Evolutionary conservation across 192 early-diverging fungal genomes (phyloP).

Genomic region (Coemansia sp.): DNA sequence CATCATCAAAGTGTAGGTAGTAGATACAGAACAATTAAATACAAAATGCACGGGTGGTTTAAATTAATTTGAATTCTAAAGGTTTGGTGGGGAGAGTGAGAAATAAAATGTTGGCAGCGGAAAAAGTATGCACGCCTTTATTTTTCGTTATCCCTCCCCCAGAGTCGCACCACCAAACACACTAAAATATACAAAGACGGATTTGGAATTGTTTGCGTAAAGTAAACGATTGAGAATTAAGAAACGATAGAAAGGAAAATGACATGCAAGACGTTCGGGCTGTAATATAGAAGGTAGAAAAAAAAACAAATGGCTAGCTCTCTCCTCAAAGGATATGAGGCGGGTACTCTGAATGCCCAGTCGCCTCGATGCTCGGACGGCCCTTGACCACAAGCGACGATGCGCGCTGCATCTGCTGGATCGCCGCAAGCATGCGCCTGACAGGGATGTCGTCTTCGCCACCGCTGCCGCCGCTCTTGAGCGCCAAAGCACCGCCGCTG

Average conservation of each 20-base stretch:
- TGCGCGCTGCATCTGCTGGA: slow-evolving; percentile 50
- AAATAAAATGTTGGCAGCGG: not conserved
- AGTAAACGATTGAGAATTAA: not conserved
- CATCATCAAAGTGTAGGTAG: not conserved
- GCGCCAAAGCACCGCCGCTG: slow-evolving; percentile 9
- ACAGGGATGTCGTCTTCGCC: slow-evolving; percentile 36
- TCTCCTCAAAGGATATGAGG: not conserved
- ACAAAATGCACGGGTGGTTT: not conserved
- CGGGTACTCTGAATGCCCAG: not conserved
- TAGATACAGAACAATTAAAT: slow-evolving; percentile 10
- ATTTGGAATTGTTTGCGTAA: not conserved
- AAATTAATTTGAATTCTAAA: not conserved
- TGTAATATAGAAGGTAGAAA: not conserved
- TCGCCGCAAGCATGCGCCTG: slow-evolving; percentile 41
- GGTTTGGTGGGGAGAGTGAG: not conserved
- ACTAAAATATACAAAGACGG: too few species aligned
- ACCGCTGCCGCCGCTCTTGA: slow-evolving; percentile 6
- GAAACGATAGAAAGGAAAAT: slow-evolving; percentile 5
- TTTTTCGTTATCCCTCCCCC: too few species aligned
- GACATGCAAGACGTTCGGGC: not conserved
- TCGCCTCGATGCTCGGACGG: slow-evolving; percentile 21
- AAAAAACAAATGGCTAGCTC: not conserved
- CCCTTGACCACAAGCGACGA: slow-evolving; percentile 22
- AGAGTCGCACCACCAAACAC: too few species aligned
- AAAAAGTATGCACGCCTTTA: not conserved